Base-by-base conservation (phyloP, 2,329 filamentous ascomycete species). In the Cephalotrichum gorgonifer region DNA sequence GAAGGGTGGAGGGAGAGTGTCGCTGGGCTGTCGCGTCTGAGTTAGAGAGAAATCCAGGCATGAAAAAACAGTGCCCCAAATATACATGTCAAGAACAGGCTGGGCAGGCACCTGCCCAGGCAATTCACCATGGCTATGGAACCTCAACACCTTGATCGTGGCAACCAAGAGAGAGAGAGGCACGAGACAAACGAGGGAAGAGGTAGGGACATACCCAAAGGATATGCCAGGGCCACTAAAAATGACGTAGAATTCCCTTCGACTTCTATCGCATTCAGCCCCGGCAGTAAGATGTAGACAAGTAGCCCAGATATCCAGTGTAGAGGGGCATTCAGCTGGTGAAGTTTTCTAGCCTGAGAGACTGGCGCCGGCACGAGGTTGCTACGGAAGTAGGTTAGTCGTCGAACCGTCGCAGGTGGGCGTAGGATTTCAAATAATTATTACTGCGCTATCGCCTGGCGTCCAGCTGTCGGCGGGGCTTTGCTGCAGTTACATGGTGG, bases 361-460 rank as follows among this genome's bases (percentile, higher is more conserved):
- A 43, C 23, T 43, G 41, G 41, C 20, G 20, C 23, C 26, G 23
- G 23, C 41, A 26, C 15, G 12, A 26, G 12, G 41, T 43, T 43
- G 41, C 41, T 25, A 23, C 27, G 41, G 41, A 43, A n/a, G n/a
- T n/a, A n/a, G n/a, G 41, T 43, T 43, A 15, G 35, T 39, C 35
- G n/a, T n/a, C n/a, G n/a, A 39, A 33, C 17, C 20, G 35, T 39
- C 17, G 35, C 35, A 17, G 35, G 35, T 39, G 35, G n/a, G n/a
- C n/a, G n/a, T 20, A 20, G 35, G 22, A 39, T 22, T 39, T 39
- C 35, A 39, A 20, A 39, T 20, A 39, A n/a, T 33, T 33, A 33
- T 39, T 43, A 43, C 41, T 43, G 41, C 41, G n/a, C 41, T 43
- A 43, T 43, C 23, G 41, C 41, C 41, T 43, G 23, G n/a, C 22